A percentile compares a stretch with the other conserved stretches of the same genome.
Conservation (phyloP, 495 filamentous ascomycete genomes). For the Copromyces sp. region DNA sequence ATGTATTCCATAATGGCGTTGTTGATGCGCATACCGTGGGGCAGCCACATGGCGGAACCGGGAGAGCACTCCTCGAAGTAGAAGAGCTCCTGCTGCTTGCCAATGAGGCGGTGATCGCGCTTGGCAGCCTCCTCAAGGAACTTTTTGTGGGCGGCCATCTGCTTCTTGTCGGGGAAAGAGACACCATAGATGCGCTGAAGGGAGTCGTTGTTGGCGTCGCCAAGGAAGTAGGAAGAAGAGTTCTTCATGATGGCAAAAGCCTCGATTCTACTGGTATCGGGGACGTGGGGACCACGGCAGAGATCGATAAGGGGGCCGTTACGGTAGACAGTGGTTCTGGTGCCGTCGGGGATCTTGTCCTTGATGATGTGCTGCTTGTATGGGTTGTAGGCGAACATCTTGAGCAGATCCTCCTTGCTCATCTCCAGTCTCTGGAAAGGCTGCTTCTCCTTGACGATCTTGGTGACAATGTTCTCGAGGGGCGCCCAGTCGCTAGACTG, state of each 20-base stretch:
- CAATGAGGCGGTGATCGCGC: constrained; percentile 84
- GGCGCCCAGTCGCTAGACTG: constrained; percentile 65
- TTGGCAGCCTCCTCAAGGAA: constrained; percentile 94
- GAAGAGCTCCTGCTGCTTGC: constrained; percentile 90
- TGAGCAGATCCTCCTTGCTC: constrained; percentile 77
- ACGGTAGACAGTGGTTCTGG: constrained; percentile 86
- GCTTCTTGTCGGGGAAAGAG: constrained; percentile 95
- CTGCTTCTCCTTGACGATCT: constrained; percentile 92
- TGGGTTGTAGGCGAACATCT: constrained; percentile 89
- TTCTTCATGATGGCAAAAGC: constrained; percentile 88
- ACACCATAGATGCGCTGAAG: constrained; percentile 93
- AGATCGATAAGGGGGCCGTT: constrained; percentile 45
- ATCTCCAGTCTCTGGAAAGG: constrained; percentile 83
- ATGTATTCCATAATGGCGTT: constrained; percentile 76
- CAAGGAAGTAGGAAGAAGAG: constrained; percentile 92
- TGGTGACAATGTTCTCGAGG: constrained; percentile 60
- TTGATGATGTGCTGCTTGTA: constrained; percentile 89
- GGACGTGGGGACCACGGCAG: constrained; percentile 65
- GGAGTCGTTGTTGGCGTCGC: constrained; percentile 84
- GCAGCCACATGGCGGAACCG: constrained; percentile 89
- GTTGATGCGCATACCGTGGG: constrained; percentile 83
- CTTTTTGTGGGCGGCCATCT: constrained; percentile 78
- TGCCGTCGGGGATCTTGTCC: constrained; percentile 79
- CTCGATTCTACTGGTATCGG: constrained; percentile 86
- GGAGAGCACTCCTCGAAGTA: constrained; percentile 91